phyloP scores from a whole-genome alignment of 805 yeast genomes.

The Isabelozyma rhagii region DNA sequence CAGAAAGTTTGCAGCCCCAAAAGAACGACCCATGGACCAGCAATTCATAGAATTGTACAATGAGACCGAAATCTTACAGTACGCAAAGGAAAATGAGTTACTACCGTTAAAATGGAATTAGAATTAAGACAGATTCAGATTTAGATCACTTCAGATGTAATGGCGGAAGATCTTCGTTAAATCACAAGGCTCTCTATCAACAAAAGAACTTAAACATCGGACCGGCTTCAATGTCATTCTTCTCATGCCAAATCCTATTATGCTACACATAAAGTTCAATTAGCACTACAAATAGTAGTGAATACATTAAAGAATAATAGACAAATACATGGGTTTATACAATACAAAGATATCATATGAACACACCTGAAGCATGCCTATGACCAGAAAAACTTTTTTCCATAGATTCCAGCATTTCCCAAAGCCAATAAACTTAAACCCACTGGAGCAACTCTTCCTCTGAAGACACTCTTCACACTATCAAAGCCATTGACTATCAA shows the following conservation, averaged over 20 bases:
- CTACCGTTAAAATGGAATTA: constrained; percentile 68
- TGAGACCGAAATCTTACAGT: constrained; percentile 54
- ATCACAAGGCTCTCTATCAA: not conserved
- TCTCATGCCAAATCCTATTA: too few species aligned
- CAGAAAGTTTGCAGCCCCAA: constrained; percentile 90
- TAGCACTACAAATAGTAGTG: too few species aligned
- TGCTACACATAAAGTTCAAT: too few species aligned
- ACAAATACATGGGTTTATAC: too few species aligned
- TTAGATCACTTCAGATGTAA: not conserved
- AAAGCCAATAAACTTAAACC: constrained; percentile 56
- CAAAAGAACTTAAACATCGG: too few species aligned
- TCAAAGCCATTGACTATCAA: constrained; percentile 66
- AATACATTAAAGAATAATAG: too few species aligned
- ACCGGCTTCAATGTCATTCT: too few species aligned
- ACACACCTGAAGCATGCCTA: constrained; percentile 7
- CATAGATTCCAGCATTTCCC: constrained; percentile 64
- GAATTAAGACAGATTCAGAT: not conserved
- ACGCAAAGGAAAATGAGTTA: constrained; percentile 53
- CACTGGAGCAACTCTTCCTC: constrained; percentile 63
- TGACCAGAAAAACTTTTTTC: constrained; percentile 61
- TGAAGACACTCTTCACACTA: constrained; percentile 48
- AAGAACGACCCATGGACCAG: constrained; percentile 92
- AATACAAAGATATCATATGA: not conserved
- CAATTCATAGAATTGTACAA: constrained; percentile 91
- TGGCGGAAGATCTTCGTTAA: not conserved